Base-by-base conservation (phyloP, 2,329 filamentous ascomycete genomes). In the Aspergillus piperis region DNA sequence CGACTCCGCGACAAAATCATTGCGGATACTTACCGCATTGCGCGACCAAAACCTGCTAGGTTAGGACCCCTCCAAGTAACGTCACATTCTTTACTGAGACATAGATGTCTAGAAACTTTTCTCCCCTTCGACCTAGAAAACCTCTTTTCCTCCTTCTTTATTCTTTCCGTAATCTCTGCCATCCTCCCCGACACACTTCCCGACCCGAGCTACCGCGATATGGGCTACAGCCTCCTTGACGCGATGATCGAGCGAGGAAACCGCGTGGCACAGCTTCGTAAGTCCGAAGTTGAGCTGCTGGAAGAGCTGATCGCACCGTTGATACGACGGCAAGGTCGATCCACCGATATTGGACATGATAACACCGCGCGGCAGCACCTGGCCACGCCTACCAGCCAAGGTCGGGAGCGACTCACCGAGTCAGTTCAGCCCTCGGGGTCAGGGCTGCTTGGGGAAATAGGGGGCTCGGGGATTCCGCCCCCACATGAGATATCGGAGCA, bases 151-250 rank as follows among this genome's bases (percentile, higher is more conserved):
- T 70, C 71, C 59, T 79, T 78, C 56, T 74, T 76, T 19, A 66
- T 70, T 54, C 69, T 77, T 4, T 77, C 77, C 38, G 70, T 65
- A 5, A 61, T 65, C 10, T 60, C 64, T 38, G 73, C 71, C 15
- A 81, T 73, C 48, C 79, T 81, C 48, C 76, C 71, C 6, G 81
- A 72, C 10, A 74, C 74, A 11, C 75, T 75, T 62, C 80, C 79
- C 1, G 80, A 67, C 77, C 42, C 80, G 67, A 19, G 77, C 78
- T 60, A 82, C 76, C 56, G 77, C 53, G 58, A 81, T 30, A 62
- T 63, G 52, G 61, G 61, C 13, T 62, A 63, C 32, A 62, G 59
- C 36, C 47, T 68, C 0, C 59, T 68, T 0, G 58, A 68, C 3
- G 65, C 65, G 3, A 66, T 68, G 66, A 67, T 67, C 5, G 44